Conservation (phyloP, 345 rosid genomes). For the Eucalyptus marginata region DNA sequence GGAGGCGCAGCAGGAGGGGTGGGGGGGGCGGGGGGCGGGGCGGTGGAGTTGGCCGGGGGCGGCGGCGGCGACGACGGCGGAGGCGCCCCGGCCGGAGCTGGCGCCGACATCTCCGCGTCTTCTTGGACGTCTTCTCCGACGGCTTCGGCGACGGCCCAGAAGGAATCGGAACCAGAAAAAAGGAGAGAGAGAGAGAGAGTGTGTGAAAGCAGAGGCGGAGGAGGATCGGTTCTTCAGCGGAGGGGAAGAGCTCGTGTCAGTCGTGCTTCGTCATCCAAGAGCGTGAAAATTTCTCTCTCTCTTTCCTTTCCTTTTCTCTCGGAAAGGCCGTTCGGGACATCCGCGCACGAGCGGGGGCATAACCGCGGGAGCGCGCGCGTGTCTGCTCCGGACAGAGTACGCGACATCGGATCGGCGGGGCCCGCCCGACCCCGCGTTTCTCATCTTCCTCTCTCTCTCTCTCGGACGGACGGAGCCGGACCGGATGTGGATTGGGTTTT, state of each 20-base stretch:
- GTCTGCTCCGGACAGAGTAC: background rate
- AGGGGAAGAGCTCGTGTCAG: background rate
- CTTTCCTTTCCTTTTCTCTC: background rate
- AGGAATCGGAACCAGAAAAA: background rate
- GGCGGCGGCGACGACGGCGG: slow-evolving; percentile 5
- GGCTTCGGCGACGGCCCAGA: background rate
- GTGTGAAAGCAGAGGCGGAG: background rate
- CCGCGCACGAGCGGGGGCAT: background rate
- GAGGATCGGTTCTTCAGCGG: background rate
- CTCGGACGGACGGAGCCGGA: background rate
- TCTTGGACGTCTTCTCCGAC: background rate
- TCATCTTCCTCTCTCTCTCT: background rate
- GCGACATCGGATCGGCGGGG: background rate
- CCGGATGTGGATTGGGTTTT: background rate
- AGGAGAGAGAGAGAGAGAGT: background rate
- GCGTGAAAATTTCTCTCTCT: background rate
- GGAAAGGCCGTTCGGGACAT: background rate
- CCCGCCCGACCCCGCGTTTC: background rate
- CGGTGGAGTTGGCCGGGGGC: slow-evolving; percentile 15
- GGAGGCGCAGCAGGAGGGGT: slow-evolving; percentile 6
- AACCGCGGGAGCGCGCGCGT: background rate
- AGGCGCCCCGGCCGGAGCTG: slow-evolving; percentile 12
- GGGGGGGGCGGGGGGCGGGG: background rate
- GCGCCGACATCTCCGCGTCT: slow-evolving; percentile 32
- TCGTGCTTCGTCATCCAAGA: background rate